Evolutionary conservation across 1,139 yeast species (phyloP).

Genomic region (Yamadazyma oceani): DNA sequence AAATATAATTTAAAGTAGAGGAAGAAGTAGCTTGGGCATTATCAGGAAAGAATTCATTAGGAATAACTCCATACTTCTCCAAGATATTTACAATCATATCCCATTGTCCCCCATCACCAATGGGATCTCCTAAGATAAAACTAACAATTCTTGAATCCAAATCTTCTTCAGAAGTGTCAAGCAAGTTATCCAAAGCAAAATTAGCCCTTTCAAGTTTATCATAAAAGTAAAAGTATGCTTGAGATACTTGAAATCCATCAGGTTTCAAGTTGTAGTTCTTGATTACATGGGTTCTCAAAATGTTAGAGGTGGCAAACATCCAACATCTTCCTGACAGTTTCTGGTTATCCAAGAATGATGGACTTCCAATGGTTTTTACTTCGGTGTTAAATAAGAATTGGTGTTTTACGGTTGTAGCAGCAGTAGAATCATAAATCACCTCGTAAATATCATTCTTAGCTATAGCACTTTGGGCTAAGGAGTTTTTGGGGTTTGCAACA

Average conservation of each 20-base stretch:
- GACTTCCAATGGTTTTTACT: conserved; percentile 65
- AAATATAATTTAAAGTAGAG: conserved; percentile 55
- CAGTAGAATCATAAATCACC: conserved; percentile 36
- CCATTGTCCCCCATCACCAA: conserved; percentile 84
- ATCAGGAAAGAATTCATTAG: conserved; percentile 71
- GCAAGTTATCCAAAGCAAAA: conserved; percentile 70
- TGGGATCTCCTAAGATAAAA: conserved; percentile 61
- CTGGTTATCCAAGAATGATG: conserved; percentile 64
- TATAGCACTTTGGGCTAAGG: conserved; percentile 59
- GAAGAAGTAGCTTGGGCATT: conserved; percentile 63
- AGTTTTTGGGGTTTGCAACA: conserved; percentile 52
- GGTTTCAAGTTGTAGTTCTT: conserved; percentile 63
- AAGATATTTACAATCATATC: conserved; percentile 75
- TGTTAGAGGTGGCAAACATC: conserved; percentile 81
- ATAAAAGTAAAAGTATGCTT: conserved; percentile 39
- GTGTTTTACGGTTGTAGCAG: conserved; percentile 26
- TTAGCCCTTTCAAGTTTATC: conserved; percentile 52
- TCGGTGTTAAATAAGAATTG: conserved; percentile 58
- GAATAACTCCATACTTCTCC: conserved; percentile 77
- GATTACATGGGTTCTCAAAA: conserved; percentile 63
- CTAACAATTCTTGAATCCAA: conserved; percentile 69
- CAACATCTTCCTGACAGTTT: conserved; percentile 79
- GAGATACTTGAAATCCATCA: conserved; percentile 65
- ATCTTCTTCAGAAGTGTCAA: conserved; percentile 63
- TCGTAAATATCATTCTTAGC: conserved; percentile 49